These are phyloP conservation scores for Microbotryomycetes sp. DNA, from an alignment of 1,284 basidiomycete genomes.

Conservation along the genomic window DNA sequence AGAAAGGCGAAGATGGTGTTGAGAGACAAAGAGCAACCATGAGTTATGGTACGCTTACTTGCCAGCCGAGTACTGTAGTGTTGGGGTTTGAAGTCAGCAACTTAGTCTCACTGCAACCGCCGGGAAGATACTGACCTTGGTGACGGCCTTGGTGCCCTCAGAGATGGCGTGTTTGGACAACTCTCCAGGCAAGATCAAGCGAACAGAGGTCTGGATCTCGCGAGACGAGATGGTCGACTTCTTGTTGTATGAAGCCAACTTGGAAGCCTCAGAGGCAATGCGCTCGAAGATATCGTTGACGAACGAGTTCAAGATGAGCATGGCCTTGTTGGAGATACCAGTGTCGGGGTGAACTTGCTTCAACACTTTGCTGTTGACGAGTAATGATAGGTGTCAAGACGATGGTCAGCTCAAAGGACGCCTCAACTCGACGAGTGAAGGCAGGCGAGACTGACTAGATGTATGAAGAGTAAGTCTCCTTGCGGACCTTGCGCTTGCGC, in stretches of 20 bases:
- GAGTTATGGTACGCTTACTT: not conserved
- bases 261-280: slow-evolving; percentile 81
- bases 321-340: slow-evolving; percentile 95
- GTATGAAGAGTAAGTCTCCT: slow-evolving; percentile 35
- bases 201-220: slow-evolving; percentile 85
- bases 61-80: not conserved
- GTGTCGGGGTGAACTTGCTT: slow-evolving; percentile 94
- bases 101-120: too few species aligned
- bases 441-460: slow-evolving; percentile 22
- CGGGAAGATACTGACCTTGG: too few species aligned
- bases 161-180: slow-evolving; percentile 76
- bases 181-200: slow-evolving; percentile 80
- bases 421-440: not conserved
- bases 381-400: not conserved
- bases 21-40: too few species aligned
- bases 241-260: slow-evolving; percentile 87
- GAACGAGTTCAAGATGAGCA: slow-evolving; percentile 72
- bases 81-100: too few species aligned
- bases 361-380: slow-evolving; percentile 50
- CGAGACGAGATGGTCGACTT: slow-evolving; percentile 90
- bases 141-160: slow-evolving; percentile 47
- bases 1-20: not conserved
- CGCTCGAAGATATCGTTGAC: slow-evolving; percentile 69
- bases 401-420: not conserved
- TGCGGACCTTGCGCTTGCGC: slow-evolving; percentile 70